Conservation (phyloP, 345 rosid species). For the Firmiana major region DNA sequence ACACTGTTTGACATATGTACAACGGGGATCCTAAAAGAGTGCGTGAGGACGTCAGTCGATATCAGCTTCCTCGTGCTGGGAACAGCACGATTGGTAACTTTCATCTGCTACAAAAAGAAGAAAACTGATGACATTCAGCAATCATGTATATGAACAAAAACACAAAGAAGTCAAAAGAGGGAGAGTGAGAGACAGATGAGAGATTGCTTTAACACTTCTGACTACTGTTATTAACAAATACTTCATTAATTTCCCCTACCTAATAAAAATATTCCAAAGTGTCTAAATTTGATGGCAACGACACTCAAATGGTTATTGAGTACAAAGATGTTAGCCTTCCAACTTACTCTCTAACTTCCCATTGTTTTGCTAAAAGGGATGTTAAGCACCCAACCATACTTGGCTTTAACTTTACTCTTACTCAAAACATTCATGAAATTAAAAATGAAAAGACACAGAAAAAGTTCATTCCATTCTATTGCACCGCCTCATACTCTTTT, state of each 20-base stretch:
- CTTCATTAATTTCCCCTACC: neutral
- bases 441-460: neutral
- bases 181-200: neutral
- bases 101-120: neutral
- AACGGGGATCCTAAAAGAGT: neutral
- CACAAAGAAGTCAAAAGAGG: neutral
- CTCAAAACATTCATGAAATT: conserved; percentile 35
- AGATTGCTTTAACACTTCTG: conserved; percentile 2
- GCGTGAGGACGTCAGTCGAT: neutral
- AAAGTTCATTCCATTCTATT: conserved; percentile 30
- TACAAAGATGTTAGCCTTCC: conserved; percentile 37
- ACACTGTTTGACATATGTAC: too few species aligned
- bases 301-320: conserved; percentile 6
- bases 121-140: neutral
- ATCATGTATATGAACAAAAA: neutral
- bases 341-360: conserved; percentile 39
- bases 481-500: neutral
- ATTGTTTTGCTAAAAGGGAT: neutral
- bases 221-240: neutral
- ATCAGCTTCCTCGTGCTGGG: neutral
- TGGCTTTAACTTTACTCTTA: conserved; percentile 73
- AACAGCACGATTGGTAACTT: neutral
- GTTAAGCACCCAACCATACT: conserved; percentile 16
- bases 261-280: neutral
- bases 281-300: neutral